Evolutionary conservation across 768 basidiomycete species (phyloP), one percentile per base, ranked within the genome.

Genomic region (Myochromella boudieri): DNA sequence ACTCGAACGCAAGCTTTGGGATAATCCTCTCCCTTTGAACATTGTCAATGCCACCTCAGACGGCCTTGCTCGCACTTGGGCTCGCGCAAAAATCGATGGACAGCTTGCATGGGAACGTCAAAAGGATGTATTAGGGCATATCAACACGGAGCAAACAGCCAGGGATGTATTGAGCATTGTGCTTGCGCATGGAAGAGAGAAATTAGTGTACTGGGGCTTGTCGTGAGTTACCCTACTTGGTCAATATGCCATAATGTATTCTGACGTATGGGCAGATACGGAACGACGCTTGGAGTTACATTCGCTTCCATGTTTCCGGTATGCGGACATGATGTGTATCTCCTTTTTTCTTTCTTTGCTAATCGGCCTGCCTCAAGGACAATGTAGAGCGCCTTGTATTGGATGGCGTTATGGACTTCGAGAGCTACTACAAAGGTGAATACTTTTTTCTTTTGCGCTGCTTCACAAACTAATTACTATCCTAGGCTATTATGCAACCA

Each of bases 331-430:
- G n/a, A n/a, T n/a, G n/a, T n/a, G n/a, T n/a, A n/a, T n/a, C n/a
- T n/a, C n/a, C n/a, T n/a, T n/a, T n/a, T n/a, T n/a, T n/a, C n/a
- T n/a, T n/a, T n/a, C n/a, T n/a, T n/a, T n/a, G n/a, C n/a, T n/a
- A n/a, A n/a, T n/a, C n/a, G n/a, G n/a, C n/a, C n/a, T n/a, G n/a
- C 11, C 26, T 25, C 48, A 29, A 73, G 67, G 65, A 70, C 41
- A 68, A 69, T 31, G 55, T 72, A 15, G 69, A 65, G 41, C 65
- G 70, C 9, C 8, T 73, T n/a, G 56, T 70, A 5, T 60, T 73
- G 15, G 72, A 75, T 37, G 70, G 71, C 15, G 70, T 72, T n/a
- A 60, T 67, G 15, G 71, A 74, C 33, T 54, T 67, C 1, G 67
- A 72, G 22, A 56, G 70, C 37, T 74, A 72, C 46, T 75, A 68